Conservation (phyloP, 768 basidiomycete genomes). For the Rhodotorula babjevae region DNA sequence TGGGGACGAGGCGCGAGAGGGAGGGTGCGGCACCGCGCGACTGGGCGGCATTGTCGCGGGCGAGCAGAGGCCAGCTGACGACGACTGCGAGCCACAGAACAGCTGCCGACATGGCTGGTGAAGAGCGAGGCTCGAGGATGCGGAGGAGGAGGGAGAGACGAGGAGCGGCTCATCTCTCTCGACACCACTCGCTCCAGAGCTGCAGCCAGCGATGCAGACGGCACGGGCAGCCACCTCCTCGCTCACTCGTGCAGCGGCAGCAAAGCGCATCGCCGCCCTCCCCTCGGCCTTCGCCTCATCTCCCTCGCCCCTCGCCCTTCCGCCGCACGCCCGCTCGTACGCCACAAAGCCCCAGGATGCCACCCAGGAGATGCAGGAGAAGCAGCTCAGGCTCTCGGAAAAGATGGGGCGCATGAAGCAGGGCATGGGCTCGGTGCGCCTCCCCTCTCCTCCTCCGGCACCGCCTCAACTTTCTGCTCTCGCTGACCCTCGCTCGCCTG, state of each 20-base stretch:
- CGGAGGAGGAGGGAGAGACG: neutral
- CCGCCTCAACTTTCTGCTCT: neutral
- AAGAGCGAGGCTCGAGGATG: too few species aligned
- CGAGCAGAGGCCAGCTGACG: neutral
- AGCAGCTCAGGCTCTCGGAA: conserved; percentile 31
- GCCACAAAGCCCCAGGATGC: conserved; percentile 3
- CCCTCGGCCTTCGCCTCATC: neutral
- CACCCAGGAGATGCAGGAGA: conserved; percentile 15
- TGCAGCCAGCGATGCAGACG: neutral
- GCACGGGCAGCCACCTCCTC: neutral
- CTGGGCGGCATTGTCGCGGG: neutral
- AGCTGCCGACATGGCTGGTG: too few species aligned
- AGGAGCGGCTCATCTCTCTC: neutral
- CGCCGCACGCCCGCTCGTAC: neutral
- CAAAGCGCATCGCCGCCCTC: neutral
- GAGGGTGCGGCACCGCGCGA: neutral
- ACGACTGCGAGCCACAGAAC: neutral
- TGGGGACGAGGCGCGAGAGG: neutral
- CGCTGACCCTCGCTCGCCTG: neutral
- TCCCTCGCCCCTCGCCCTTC: neutral
- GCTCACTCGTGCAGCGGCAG: neutral
- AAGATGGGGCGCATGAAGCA: conserved; percentile 38
- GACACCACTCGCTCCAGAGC: too few species aligned
- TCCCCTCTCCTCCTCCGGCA: neutral
- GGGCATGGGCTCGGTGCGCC: conserved; percentile 25